phyloP scores from a whole-genome alignment of 78 protist species.

The Speleostelium caveatum region DNA sequence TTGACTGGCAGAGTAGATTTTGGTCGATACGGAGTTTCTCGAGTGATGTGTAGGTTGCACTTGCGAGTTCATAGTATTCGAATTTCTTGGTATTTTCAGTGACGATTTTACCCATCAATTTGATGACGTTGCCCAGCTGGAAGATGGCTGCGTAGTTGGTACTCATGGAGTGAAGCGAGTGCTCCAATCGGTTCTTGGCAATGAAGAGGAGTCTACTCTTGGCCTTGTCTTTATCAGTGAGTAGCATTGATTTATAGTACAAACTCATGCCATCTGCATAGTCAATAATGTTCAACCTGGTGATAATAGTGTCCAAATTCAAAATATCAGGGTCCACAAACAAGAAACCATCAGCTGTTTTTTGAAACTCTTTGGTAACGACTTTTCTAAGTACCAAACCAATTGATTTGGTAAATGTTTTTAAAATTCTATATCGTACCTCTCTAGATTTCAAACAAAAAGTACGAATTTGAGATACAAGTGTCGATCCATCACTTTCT shows the following conservation, averaged over 20 bases:
- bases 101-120: constrained; percentile 7
- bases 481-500: not conserved
- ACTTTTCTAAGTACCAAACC: constrained; percentile 19
- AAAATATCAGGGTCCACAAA: constrained; percentile 73
- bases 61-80: not conserved
- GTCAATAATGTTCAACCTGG: constrained; percentile 63
- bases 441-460: not conserved
- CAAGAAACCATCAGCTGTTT: not conserved
- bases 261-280: constrained; percentile 78
- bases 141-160: constrained; percentile 57
- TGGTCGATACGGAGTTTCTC: constrained; percentile 49
- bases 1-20: constrained; percentile 24
- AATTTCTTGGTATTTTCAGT: not conserved
- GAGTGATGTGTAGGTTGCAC: constrained; percentile 1
- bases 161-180: constrained; percentile 53
- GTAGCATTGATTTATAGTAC: constrained; percentile 34
- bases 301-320: constrained; percentile 28
- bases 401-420: constrained; percentile 9
- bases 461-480: not conserved
- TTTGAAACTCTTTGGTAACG: not conserved
- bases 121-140: constrained; percentile 70
- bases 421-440: not conserved
- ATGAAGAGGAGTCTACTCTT: constrained; percentile 19
- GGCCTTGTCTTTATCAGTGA: not conserved
- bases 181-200: constrained; percentile 18